These are phyloP conservation scores for Mycena rosella DNA, from an alignment of 768 basidiomycete species.

Conservation along the genomic window DNA sequence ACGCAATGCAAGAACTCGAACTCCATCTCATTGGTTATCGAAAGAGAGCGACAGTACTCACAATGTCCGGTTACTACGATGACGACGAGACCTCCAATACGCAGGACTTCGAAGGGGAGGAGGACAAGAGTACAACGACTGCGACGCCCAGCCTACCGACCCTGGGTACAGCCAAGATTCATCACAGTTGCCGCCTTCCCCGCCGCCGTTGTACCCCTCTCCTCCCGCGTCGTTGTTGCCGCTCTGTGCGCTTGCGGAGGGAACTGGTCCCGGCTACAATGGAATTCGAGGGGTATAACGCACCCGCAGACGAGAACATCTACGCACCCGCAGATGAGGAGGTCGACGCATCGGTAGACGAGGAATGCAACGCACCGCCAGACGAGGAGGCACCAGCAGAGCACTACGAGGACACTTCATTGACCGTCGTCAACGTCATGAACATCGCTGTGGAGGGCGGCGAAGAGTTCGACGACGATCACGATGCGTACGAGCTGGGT, in stretches of 20 bases:
- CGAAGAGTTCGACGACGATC: not conserved
- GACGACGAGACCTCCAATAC: not conserved
- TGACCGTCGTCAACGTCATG: not conserved
- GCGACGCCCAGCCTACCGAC: not conserved
- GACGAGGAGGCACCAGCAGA: not conserved
- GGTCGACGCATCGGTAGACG: not conserved
- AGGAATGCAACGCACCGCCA: not conserved
- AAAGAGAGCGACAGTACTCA: not conserved
- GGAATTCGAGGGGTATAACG: not conserved
- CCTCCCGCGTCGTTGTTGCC: too few relatives aligned
- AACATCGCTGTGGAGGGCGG: not conserved
- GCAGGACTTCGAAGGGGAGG: not conserved
- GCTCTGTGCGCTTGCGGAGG: not conserved
- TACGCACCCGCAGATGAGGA: too few relatives aligned
- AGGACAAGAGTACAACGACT: not conserved
- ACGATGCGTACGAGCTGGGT: not conserved
- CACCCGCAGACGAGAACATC: not conserved
- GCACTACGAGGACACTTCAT: not conserved
- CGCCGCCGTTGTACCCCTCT: too few relatives aligned
- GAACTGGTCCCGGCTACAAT: not conserved
- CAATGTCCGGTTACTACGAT: slow-evolving; percentile 8
- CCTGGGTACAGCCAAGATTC: too few relatives aligned
- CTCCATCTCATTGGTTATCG: too few relatives aligned
- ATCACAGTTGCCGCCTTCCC: too few relatives aligned
- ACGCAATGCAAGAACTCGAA: too few relatives aligned